These are phyloP conservation scores for Pichia rugopelliculosa DNA, from an alignment of 805 yeast genomes.

Conservation along the genomic window DNA sequence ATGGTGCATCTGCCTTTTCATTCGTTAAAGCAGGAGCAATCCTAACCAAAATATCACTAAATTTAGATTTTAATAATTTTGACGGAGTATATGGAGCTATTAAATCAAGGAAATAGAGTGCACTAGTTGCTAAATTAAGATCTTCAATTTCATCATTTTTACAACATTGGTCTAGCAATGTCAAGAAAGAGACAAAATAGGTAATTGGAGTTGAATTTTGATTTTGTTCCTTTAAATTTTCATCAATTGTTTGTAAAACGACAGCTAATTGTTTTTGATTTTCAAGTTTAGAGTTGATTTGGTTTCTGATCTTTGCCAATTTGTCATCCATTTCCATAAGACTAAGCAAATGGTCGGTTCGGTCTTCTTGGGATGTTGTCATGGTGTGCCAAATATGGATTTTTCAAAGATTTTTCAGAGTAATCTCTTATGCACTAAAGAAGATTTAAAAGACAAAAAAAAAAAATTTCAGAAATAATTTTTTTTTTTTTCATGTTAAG, in stretches of 20 bases:
- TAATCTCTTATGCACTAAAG: not conserved
- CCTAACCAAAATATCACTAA: slow-evolving; percentile 68
- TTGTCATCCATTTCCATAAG: slow-evolving; percentile 51
- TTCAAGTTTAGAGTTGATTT: slow-evolving; percentile 69
- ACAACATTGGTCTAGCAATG: slow-evolving; percentile 71
- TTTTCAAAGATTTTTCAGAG: not conserved
- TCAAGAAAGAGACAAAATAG: slow-evolving; percentile 76
- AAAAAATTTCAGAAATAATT: not conserved
- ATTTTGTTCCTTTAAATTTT: slow-evolving; percentile 63
- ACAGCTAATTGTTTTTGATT: slow-evolving; percentile 83
- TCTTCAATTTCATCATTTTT: slow-evolving; percentile 48
- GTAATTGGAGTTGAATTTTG: slow-evolving; percentile 63
- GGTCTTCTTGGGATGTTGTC: not conserved
- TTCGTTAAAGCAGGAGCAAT: slow-evolving; percentile 75
- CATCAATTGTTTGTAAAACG: slow-evolving; percentile 84
- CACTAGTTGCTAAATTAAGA: slow-evolving; percentile 57
- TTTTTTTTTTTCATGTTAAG: not conserved
- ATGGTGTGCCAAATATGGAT: not conserved
- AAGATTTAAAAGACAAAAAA: not conserved
- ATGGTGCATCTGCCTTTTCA: slow-evolving; percentile 67
- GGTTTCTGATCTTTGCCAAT: slow-evolving; percentile 61
- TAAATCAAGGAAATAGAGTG: slow-evolving; percentile 76
- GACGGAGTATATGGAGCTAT: slow-evolving; percentile 69
- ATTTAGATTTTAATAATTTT: slow-evolving; percentile 61
- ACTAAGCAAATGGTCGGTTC: slow-evolving; percentile 13